These are phyloP conservation scores for Geosiphon pyriformis DNA, from an alignment of 192 early-diverging fungal genomes.

Conservation along the genomic window DNA sequence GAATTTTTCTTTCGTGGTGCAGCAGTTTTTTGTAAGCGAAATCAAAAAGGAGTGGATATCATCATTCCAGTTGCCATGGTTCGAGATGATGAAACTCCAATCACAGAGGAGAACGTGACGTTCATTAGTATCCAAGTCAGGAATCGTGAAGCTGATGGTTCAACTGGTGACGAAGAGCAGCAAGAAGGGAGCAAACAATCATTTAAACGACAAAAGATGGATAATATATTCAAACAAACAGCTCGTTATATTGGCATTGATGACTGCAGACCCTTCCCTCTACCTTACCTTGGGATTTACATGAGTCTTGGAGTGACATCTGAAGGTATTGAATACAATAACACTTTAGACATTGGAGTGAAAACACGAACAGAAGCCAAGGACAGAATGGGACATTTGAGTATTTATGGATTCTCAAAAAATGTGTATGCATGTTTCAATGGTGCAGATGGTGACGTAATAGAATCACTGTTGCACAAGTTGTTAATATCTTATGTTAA, in stretches of 20 bases:
- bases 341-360: not conserved
- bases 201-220: not conserved
- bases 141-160: not conserved
- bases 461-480: not conserved
- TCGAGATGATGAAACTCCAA: not conserved
- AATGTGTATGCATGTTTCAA: not conserved
- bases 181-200: not conserved
- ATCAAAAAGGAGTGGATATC: constrained; percentile 2
- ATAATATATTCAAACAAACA: not conserved
- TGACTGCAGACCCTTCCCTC: not conserved
- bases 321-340: not conserved
- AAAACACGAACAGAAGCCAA: not conserved
- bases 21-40: not conserved
- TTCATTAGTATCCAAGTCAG: not conserved
- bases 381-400: not conserved
- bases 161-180: not conserved
- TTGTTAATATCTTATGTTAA: not conserved
- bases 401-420: not conserved
- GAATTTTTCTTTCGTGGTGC: constrained; percentile 4
- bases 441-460: not conserved
- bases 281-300: not conserved
- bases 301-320: not conserved
- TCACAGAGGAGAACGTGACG: not conserved
- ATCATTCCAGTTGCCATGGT: constrained; percentile 1
- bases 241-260: not conserved